Evolutionary conservation across 2,329 filamentous ascomycete species (phyloP).

Genomic region (Phialophora tarda): DNA sequence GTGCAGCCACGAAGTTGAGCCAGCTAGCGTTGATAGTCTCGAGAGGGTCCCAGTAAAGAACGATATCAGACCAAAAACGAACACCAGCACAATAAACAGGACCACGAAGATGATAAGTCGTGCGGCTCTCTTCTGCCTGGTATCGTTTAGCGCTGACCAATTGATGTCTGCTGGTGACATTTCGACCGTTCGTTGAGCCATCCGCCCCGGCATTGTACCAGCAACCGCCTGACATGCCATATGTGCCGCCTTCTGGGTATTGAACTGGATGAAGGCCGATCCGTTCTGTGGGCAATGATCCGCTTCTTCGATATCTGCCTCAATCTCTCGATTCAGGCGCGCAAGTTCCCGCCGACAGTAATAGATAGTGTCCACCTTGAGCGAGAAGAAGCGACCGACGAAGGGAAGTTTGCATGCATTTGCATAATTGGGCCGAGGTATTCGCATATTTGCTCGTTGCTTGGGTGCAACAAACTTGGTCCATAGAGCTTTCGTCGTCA

Average conservation of each 20-base stretch:
- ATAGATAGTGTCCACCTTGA: constrained; percentile 40
- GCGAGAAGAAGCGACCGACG: constrained; percentile 37
- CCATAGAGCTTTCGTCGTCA: constrained; percentile 38
- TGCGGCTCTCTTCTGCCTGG: constrained; percentile 22
- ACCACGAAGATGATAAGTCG: constrained; percentile 37
- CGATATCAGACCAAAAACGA: constrained; percentile 41
- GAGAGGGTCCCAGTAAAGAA: constrained; percentile 38
- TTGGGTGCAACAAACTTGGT: constrained; percentile 37
- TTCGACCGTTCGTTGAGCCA: constrained; percentile 39
- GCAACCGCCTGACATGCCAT: constrained; percentile 39
- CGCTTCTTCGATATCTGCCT: constrained; percentile 36
- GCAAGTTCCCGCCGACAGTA: constrained; percentile 41
- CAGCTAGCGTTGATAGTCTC: constrained; percentile 35
- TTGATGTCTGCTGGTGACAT: constrained; percentile 41
- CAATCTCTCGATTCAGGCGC: constrained; percentile 40
- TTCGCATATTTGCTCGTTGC: constrained; percentile 38
- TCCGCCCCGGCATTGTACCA: constrained; percentile 34
- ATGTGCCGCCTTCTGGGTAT: constrained; percentile 40
- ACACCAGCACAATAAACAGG: constrained; percentile 37
- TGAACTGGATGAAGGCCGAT: constrained; percentile 41
- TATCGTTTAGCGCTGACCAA: constrained; percentile 31
- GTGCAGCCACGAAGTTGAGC: constrained; percentile 33
- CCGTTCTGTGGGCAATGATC: constrained; percentile 37
- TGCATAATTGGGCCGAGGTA: constrained; percentile 36
- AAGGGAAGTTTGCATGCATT: constrained; percentile 37